Conservation (phyloP, 192 early-diverging fungal genomes). For the Linnemannia hyalina region DNA sequence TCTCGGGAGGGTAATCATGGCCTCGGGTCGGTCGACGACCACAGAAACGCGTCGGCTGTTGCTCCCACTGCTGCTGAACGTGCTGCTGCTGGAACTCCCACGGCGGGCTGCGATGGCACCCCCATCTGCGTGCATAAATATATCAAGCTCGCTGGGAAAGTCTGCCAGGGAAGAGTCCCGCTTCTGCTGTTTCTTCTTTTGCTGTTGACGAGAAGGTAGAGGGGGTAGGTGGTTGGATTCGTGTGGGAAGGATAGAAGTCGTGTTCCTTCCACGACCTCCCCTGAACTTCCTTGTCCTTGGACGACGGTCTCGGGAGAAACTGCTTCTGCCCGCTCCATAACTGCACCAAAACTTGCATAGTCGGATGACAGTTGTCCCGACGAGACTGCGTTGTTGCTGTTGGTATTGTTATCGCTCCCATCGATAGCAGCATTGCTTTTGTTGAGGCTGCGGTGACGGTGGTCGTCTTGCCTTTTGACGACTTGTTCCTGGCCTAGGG, state of each 20-base stretch:
- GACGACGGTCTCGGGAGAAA: conserved; percentile 8
- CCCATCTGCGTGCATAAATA: neutral
- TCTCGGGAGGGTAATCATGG: conserved; percentile 34
- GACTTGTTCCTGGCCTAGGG: neutral
- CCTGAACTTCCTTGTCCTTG: neutral
- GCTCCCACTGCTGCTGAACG: conserved; percentile 8
- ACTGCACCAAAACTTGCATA: conserved; percentile 53
- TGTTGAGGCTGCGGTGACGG: neutral
- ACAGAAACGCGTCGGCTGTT: conserved; percentile 39
- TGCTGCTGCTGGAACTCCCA: conserved; percentile 11
- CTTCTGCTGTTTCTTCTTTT: neutral
- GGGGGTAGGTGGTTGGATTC: neutral
- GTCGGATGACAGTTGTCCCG: conserved; percentile 18
- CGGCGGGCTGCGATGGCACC: neutral
- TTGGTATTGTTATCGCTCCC: neutral
- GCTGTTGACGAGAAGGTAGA: neutral
- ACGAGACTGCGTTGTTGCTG: conserved; percentile 18
- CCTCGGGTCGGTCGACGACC: conserved; percentile 25
- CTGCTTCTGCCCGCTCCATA: conserved; percentile 49
- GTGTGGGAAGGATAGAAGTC: conserved; percentile 3
- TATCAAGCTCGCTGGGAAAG: conserved; percentile 1
- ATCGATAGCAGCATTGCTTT: neutral
- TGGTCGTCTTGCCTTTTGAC: neutral
- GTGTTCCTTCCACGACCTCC: conserved; percentile 1
- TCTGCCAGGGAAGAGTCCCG: conserved; percentile 3